These are phyloP conservation scores for Wickerhamiella allomyrinae DNA, from an alignment of 805 yeast genomes.

Conservation along the genomic window DNA sequence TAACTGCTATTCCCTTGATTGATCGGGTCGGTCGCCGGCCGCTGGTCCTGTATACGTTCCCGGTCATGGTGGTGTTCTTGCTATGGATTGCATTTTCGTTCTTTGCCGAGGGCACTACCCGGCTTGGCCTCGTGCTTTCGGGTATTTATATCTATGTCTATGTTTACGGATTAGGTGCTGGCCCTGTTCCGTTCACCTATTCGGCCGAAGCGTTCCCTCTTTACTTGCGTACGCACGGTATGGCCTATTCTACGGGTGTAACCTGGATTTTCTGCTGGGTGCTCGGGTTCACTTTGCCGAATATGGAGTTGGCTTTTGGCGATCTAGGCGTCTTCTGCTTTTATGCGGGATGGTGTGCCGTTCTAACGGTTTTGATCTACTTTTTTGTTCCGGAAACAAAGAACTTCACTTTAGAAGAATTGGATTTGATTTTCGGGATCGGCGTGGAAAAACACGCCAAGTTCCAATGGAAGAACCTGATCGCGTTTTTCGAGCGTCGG, in stretches of 20 bases:
- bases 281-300: slow-evolving; percentile 58
- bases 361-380: slow-evolving; percentile 15
- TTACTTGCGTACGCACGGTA: slow-evolving; percentile 17
- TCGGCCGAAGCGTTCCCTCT: slow-evolving; percentile 44
- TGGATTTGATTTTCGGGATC: slow-evolving; percentile 45
- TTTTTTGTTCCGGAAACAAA: slow-evolving; percentile 60
- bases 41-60: slow-evolving; percentile 43
- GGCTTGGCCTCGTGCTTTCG: slow-evolving; percentile 51
- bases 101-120: slow-evolving; percentile 35
- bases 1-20: slow-evolving; percentile 70
- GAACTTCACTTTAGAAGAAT: slow-evolving; percentile 56
- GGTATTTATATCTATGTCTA: slow-evolving; percentile 64
- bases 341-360: slow-evolving; percentile 6
- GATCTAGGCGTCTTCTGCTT: slow-evolving; percentile 46
- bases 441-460: slow-evolving; percentile 15
- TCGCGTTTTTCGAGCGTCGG: neutral
- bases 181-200: slow-evolving; percentile 82
- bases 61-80: slow-evolving; percentile 42
- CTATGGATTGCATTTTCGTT: slow-evolving; percentile 45
- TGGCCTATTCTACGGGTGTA: slow-evolving; percentile 44
- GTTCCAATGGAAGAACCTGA: neutral
- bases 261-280: slow-evolving; percentile 39
- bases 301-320: slow-evolving; percentile 44
- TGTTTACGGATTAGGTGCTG: slow-evolving; percentile 73
- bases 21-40: slow-evolving; percentile 64